Conservation (phyloP, 1,284 basidiomycete species). For the Papiliotrema laurentii region DNA sequence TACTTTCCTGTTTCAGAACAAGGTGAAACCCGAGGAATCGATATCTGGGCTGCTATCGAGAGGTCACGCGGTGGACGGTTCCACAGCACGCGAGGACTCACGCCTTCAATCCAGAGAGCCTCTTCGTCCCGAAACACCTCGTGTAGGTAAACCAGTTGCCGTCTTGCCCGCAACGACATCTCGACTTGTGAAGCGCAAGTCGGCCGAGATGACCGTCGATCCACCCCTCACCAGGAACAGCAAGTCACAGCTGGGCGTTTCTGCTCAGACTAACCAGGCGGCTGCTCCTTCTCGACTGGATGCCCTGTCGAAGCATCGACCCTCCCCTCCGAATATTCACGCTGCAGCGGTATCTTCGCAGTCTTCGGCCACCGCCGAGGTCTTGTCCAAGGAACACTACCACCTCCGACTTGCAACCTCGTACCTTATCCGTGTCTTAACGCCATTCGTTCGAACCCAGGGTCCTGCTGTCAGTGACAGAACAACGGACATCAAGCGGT, state of each 20-base stretch:
- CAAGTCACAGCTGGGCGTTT: background rate
- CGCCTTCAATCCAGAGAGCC: too few species aligned
- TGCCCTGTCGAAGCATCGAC: background rate
- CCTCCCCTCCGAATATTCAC: background rate
- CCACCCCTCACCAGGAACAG: background rate
- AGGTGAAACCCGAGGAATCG: background rate
- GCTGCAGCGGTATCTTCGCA: background rate
- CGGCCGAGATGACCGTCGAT: background rate
- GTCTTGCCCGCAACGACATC: background rate
- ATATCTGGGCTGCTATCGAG: too few species aligned
- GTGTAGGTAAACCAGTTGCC: too few species aligned
- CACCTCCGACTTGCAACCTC: slow-evolving; percentile 38
- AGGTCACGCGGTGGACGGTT: background rate
- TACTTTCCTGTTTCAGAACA: background rate
- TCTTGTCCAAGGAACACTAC: slow-evolving; percentile 39
- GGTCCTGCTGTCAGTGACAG: slow-evolving; percentile 25
- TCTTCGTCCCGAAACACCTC: too few species aligned
- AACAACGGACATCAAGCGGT: slow-evolving; percentile 46
- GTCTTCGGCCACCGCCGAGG: slow-evolving; percentile 1
- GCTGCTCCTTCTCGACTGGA: background rate
- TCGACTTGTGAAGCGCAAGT: background rate
- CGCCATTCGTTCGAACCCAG: slow-evolving; percentile 26
- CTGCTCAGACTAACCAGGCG: too few species aligned
- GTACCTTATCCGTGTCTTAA: slow-evolving; percentile 36
- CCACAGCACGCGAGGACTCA: background rate